phyloP scores from a whole-genome alignment of 139 green algal genomes.

The Tetradesmus obliquus region DNA sequence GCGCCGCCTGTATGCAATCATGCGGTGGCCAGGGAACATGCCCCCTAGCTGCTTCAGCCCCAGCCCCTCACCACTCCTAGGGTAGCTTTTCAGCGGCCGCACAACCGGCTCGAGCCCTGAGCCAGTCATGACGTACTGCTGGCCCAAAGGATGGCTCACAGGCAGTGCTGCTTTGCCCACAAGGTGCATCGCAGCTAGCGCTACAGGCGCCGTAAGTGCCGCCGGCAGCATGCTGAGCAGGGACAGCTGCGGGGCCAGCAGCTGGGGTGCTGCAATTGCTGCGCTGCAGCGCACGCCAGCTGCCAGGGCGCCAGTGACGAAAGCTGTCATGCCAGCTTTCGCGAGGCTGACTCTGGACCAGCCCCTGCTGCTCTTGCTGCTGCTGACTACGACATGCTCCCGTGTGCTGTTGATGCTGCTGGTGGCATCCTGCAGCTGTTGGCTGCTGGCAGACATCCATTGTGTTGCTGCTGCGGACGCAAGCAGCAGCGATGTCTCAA shows the following conservation, averaged over 20 bases:
- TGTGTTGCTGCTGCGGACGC: background rate
- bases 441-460: background rate
- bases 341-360: background rate
- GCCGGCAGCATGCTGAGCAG: background rate
- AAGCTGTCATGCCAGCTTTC: background rate
- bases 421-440: background rate
- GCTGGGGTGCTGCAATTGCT: conserved; percentile 30
- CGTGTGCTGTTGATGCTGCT: background rate
- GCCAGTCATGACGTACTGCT: conserved; percentile 39
- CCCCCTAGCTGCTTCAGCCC: conserved; percentile 28
- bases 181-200: conserved; percentile 24
- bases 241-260: background rate
- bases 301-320: conserved; percentile 7
- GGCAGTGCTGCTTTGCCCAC: conserved; percentile 27
- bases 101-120: background rate
- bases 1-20: conserved; percentile 41
- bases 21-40: conserved; percentile 43
- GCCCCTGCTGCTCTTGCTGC: background rate
- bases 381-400: background rate
- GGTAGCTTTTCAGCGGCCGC: conserved; percentile 15
- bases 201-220: background rate
- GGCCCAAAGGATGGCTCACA: conserved; percentile 22
- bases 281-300: conserved; percentile 23
- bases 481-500: background rate
- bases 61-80: background rate